These are phyloP conservation scores for Penicillium sp. DNA, from an alignment of 2,329 filamentous ascomycete genomes.

Conservation along the genomic window DNA sequence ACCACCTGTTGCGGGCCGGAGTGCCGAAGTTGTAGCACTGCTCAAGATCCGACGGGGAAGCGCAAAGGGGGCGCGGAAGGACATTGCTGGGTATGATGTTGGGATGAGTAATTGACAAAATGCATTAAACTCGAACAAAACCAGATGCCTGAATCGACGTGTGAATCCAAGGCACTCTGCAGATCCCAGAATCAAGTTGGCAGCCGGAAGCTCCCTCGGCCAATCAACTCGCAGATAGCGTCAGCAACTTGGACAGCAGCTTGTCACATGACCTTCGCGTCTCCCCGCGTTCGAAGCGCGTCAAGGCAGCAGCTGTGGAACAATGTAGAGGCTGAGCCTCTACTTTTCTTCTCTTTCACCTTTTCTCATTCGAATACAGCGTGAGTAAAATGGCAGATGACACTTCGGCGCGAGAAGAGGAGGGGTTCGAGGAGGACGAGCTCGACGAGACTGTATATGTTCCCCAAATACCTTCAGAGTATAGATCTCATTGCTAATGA, in stretches of 20 bases:
- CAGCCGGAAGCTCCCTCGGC: slow-evolving; percentile 12
- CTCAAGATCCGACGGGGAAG: slow-evolving; percentile 31
- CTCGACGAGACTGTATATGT: slow-evolving; percentile 44
- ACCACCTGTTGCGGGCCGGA: slow-evolving; percentile 22
- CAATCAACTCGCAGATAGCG: slow-evolving; percentile 28
- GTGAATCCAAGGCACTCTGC: neutral
- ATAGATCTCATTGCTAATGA: slow-evolving; percentile 1
- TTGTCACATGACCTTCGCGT: slow-evolving; percentile 38
- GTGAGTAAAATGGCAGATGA: slow-evolving; percentile 37
- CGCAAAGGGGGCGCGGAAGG: slow-evolving; percentile 39
- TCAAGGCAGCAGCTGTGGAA: slow-evolving; percentile 25
- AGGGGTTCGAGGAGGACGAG: slow-evolving; percentile 46
- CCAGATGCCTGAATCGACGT: neutral
- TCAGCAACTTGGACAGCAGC: slow-evolving; percentile 27
- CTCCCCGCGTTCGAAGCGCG: slow-evolving; percentile 28
- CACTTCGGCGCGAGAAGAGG: slow-evolving; percentile 38
- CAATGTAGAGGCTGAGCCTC: neutral
- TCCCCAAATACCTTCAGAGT: neutral
- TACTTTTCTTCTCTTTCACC: neutral
- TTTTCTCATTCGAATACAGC: neutral
- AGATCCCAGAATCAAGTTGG: neutral
- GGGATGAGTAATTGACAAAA: neutral
- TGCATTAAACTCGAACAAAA: neutral
- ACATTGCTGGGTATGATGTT: slow-evolving; percentile 30
- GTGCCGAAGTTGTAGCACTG: slow-evolving; percentile 14